A percentile compares a stretch with the other conserved stretches of the same genome.
Conservation (phyloP, 352 stramenopile species). For the Plasmopara muralis region DNA sequence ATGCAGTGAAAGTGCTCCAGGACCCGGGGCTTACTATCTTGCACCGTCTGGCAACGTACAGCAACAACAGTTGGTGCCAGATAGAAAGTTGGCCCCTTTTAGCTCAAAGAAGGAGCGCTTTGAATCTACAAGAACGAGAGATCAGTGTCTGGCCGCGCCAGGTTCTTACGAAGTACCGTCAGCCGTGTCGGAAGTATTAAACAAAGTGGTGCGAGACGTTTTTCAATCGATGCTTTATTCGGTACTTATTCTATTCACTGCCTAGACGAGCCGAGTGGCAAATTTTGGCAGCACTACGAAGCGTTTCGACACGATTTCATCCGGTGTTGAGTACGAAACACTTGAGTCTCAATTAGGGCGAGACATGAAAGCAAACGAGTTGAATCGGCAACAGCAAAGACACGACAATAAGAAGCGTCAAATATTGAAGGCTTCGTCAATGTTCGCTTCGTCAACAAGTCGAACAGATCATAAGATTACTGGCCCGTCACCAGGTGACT, state of each 20-base stretch:
- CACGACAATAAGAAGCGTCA: slow-evolving; percentile 17
- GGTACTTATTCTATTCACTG: not conserved
- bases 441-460: slow-evolving; percentile 58
- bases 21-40: slow-evolving; percentile 55
- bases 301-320: slow-evolving; percentile 54
- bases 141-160: slow-evolving; percentile 44
- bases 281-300: slow-evolving; percentile 74
- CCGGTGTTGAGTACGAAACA: slow-evolving; percentile 19
- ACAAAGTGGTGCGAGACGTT: slow-evolving; percentile 54
- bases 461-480: slow-evolving; percentile 41
- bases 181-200: slow-evolving; percentile 47
- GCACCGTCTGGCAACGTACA: slow-evolving; percentile 29
- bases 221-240: not conserved
- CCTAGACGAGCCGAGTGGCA: slow-evolving; percentile 53
- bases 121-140: slow-evolving; percentile 32
- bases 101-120: slow-evolving; percentile 70
- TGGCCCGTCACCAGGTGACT: slow-evolving; percentile 57
- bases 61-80: slow-evolving; percentile 18
- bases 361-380: slow-evolving; percentile 40
- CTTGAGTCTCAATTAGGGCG: slow-evolving; percentile 50
- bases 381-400: slow-evolving; percentile 8
- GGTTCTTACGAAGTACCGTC: slow-evolving; percentile 65
- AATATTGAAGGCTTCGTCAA: slow-evolving; percentile 45
- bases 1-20: slow-evolving; percentile 33
- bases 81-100: slow-evolving; percentile 50